phyloP scores from a whole-genome alignment of 257 asterid genomes.

The Solanum rostratum region DNA sequence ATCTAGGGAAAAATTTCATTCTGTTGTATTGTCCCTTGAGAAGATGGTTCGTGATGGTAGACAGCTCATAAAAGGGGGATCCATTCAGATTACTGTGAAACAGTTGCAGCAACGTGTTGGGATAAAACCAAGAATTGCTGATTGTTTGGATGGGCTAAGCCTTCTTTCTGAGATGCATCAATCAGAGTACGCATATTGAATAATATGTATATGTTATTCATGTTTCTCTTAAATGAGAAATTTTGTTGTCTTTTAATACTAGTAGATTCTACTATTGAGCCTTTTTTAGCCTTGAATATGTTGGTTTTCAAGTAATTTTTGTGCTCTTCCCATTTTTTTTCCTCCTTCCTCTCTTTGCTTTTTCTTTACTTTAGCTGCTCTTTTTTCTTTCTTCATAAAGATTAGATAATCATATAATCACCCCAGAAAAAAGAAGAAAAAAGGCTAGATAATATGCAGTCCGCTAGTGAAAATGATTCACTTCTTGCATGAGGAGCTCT shows the following conservation, averaged over 20 bases:
- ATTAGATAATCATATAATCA: background rate
- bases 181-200: constrained; percentile 45
- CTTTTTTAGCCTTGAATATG: background rate
- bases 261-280: background rate
- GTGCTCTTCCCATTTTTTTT: background rate
- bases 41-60: constrained; percentile 57
- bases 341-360: background rate
- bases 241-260: background rate
- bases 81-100: constrained; percentile 27
- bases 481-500: background rate
- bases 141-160: constrained; percentile 60
- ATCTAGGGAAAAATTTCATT: constrained; percentile 49
- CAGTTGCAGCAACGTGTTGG: constrained; percentile 59
- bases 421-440: background rate
- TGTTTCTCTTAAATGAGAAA: background rate
- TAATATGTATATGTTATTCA: background rate
- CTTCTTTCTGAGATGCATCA: constrained; percentile 73
- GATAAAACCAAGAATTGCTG: constrained; percentile 52
- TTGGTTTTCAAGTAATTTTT: background rate
- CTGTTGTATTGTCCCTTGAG: constrained; percentile 38
- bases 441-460: background rate
- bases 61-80: constrained; percentile 39
- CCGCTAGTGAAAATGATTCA: background rate
- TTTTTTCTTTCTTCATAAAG: background rate
- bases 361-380: background rate